Evolutionary conservation across 169 alveolate species (phyloP).

Genomic region (Eimeria falciformis): DNA sequence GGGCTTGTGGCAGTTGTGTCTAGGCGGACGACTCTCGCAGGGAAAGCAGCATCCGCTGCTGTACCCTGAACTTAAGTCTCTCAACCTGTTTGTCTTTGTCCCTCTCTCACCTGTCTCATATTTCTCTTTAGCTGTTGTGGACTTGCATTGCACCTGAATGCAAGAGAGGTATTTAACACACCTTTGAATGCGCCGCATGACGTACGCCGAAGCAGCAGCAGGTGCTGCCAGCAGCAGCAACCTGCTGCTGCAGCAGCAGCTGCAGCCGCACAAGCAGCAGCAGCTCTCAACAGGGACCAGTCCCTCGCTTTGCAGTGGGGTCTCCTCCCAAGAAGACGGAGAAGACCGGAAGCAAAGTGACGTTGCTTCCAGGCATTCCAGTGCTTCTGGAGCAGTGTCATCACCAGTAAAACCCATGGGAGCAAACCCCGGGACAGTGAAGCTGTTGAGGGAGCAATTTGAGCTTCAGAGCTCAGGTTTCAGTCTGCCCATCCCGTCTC

Average conservation of each 20-base stretch:
- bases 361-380: neutral
- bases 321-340: neutral
- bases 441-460: slow-evolving; percentile 11
- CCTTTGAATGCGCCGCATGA: slow-evolving; percentile 32
- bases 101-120: too few relatives aligned
- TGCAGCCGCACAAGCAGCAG: slow-evolving; percentile 44
- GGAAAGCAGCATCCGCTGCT: too few relatives aligned
- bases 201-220: slow-evolving; percentile 53
- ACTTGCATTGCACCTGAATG: too few relatives aligned
- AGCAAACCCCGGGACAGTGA: slow-evolving; percentile 47
- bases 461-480: neutral
- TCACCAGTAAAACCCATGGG: slow-evolving; percentile 8
- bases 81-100: too few relatives aligned
- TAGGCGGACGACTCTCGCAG: too few relatives aligned
- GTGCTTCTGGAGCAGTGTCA: neutral
- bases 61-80: too few relatives aligned
- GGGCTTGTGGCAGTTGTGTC: too few relatives aligned
- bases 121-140: too few relatives aligned
- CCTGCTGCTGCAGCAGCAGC: slow-evolving; percentile 52
- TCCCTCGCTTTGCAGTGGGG: slow-evolving; percentile 2
- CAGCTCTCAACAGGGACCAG: slow-evolving; percentile 44
- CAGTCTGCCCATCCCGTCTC: neutral
- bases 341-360: neutral
- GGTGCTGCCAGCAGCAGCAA: neutral
- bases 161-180: too few relatives aligned